phyloP scores from a whole-genome alignment of 2,329 filamentous ascomycete species.

The Scorias spongiosa region DNA sequence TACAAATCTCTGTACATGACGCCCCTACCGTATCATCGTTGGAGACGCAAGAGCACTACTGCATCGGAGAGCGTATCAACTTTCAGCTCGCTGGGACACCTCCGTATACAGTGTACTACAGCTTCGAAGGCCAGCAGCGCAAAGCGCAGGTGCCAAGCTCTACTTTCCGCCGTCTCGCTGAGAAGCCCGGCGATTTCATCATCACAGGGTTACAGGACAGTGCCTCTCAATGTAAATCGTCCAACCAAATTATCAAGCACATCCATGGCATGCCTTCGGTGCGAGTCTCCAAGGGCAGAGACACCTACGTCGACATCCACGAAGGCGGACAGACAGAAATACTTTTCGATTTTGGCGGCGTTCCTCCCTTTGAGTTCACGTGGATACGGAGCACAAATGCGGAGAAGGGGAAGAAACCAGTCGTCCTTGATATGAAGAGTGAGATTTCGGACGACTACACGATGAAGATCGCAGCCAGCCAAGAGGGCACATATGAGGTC shows the following conservation, averaged over 20 bases:
- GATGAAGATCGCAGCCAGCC: slow-evolving; percentile 69
- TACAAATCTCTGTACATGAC: slow-evolving; percentile 85
- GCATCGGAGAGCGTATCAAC: slow-evolving; percentile 84
- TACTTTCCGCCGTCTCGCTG: slow-evolving; percentile 83
- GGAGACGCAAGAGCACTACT: slow-evolving; percentile 75
- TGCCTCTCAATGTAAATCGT: slow-evolving; percentile 73
- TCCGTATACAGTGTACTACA: slow-evolving; percentile 87
- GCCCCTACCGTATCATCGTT: slow-evolving; percentile 81
- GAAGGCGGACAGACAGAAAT: slow-evolving; percentile 92
- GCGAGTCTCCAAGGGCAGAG: slow-evolving; percentile 69
- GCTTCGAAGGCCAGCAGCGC: slow-evolving; percentile 62
- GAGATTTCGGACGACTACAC: slow-evolving; percentile 69
- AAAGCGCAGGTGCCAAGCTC: slow-evolving; percentile 68
- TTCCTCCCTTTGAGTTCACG: slow-evolving; percentile 93
- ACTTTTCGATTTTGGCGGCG: slow-evolving; percentile 86
- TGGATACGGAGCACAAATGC: slow-evolving; percentile 84
- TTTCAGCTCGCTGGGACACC: slow-evolving; percentile 83
- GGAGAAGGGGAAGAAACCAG: slow-evolving; percentile 38
- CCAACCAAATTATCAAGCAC: slow-evolving; percentile 60
- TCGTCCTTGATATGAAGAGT: slow-evolving; percentile 75
- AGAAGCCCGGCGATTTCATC: slow-evolving; percentile 74
- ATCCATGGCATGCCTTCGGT: slow-evolving; percentile 91
- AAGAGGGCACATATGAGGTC: slow-evolving; percentile 96
- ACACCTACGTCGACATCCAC: slow-evolving; percentile 79
- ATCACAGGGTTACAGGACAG: slow-evolving; percentile 80